These are phyloP conservation scores for Monosporozyma siamensis DNA, from an alignment of 805 yeast species.

Conservation along the genomic window DNA sequence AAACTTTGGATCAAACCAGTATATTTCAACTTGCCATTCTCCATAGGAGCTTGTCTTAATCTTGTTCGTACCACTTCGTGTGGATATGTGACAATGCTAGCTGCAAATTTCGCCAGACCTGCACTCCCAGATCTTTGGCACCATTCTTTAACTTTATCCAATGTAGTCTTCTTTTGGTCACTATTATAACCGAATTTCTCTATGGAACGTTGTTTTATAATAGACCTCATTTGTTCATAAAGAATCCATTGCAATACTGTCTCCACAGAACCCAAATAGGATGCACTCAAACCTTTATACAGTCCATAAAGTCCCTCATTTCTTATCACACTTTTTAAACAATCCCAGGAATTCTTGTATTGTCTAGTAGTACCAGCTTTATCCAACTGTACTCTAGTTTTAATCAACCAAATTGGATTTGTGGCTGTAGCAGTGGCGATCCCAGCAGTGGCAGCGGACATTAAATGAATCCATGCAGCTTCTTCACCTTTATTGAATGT, in stretches of 20 bases:
- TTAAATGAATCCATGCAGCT: constrained; percentile 73
- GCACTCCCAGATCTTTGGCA: constrained; percentile 95
- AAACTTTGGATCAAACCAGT: constrained; percentile 86
- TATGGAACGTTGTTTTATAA: constrained; percentile 48
- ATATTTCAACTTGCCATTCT: constrained; percentile 75
- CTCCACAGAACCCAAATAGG: constrained; percentile 88
- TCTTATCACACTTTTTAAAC: constrained; percentile 56
- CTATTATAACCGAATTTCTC: constrained; percentile 28
- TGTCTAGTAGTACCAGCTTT: constrained; percentile 51
- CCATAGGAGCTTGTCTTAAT: constrained; percentile 84
- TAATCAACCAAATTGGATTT: constrained; percentile 95
- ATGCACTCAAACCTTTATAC: constrained; percentile 87
- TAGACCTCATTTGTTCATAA: constrained; percentile 84
- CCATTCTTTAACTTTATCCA: constrained; percentile 78
- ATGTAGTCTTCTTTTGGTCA: constrained; percentile 31
- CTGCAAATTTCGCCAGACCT: constrained; percentile 89
- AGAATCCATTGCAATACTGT: constrained; percentile 93
- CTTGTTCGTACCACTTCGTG: constrained; percentile 96
- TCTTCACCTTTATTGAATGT: constrained; percentile 67
- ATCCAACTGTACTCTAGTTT: constrained; percentile 89
- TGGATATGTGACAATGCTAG: constrained; percentile 89
- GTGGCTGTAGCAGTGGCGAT: constrained; percentile 91
- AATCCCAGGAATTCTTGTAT: constrained; percentile 81
- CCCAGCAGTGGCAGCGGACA: constrained; percentile 87
- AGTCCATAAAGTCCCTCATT: constrained; percentile 75